Base-by-base conservation (phyloP, 768 basidiomycete genomes). In the Rhizopogon roseolus region DNA sequence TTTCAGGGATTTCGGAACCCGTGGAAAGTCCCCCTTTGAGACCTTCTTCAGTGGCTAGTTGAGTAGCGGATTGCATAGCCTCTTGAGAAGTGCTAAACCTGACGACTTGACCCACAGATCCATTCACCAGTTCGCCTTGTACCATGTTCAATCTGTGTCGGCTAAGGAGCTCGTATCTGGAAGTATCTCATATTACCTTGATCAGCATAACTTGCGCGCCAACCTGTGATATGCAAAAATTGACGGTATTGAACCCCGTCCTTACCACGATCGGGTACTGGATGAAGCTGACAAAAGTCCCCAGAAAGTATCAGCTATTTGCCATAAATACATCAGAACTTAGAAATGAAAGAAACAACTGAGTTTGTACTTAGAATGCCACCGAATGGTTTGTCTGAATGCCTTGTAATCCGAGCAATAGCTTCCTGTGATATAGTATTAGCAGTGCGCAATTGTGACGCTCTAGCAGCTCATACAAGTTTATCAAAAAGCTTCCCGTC, bases 281-380 rank as follows among this genome's bases (percentile, higher is more conserved):
- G 93, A 10, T 93, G 93, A 0, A 97, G 76, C 67, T 97, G 93
- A 64, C 84, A 94, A 67, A 95, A 95, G 64, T 97, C 93, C 6
- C 93, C 93, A 7, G 87, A 92, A 4, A 94, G 72, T 34, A 90
- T 76, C 50, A 94, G 80, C 87, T 93, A 54, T n/a, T 16, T 27
- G 53, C 9, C 16, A 16, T 14, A 38, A 56, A 51, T 54, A 45
- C 40, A 6, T 41, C 42, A 39, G 11, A n/a, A 25, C 45, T 19
- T n/a, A 29, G 13, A 54, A 14, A 39, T 14, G 9, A 41, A n/a
- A 51, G 52, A n/a, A 55, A 34, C 10, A 5, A 36, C 14, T 27
- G 5, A 40, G 86, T 85, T 76, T 93, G 91, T 45, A 88, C 88
- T 76, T 94, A 48, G 92, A 43, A 96, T 91, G 5, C 92, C 92